phyloP scores from a whole-genome alignment of 371 early-diverging fungal species.

The Hamiltosporidium tvaerminnensis region DNA sequence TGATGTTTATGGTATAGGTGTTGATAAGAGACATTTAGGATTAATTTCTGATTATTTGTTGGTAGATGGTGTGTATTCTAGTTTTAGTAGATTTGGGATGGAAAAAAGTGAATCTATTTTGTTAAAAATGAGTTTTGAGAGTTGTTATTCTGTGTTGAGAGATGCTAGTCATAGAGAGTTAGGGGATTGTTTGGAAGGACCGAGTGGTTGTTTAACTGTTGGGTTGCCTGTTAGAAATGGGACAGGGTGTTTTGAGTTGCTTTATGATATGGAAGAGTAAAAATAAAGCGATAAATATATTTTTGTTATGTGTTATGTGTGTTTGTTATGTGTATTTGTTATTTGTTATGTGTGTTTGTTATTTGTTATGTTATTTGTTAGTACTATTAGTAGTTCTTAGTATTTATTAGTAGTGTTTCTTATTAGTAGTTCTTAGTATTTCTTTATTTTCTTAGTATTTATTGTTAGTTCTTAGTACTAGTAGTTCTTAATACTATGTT shows the following conservation, averaged over 20 bases:
- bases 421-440: too few relatives aligned
- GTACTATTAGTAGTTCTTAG: too few relatives aligned
- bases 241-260: slow-evolving; percentile 27
- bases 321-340: too few relatives aligned
- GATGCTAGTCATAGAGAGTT: slow-evolving; percentile 12
- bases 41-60: slow-evolving; percentile 95
- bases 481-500: too few relatives aligned
- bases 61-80: neutral
- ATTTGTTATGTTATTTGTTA: too few relatives aligned
- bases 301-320: too few relatives aligned
- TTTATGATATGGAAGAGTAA: too few relatives aligned
- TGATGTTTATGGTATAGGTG: slow-evolving; percentile 80
- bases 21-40: slow-evolving; percentile 81
- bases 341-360: too few relatives aligned
- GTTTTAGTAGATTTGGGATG: slow-evolving; percentile 31
- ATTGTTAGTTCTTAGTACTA: too few relatives aligned
- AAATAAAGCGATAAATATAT: too few relatives aligned
- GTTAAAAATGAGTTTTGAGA: slow-evolving; percentile 47
- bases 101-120: slow-evolving; percentile 21
- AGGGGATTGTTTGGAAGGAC: slow-evolving; percentile 18
- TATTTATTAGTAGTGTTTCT: too few relatives aligned
- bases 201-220: slow-evolving; percentile 23
- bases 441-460: too few relatives aligned
- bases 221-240: slow-evolving; percentile 27
- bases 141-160: slow-evolving; percentile 29